phyloP scores from a whole-genome alignment of 75 land plant genomes.

The Larix kaempferi region DNA sequence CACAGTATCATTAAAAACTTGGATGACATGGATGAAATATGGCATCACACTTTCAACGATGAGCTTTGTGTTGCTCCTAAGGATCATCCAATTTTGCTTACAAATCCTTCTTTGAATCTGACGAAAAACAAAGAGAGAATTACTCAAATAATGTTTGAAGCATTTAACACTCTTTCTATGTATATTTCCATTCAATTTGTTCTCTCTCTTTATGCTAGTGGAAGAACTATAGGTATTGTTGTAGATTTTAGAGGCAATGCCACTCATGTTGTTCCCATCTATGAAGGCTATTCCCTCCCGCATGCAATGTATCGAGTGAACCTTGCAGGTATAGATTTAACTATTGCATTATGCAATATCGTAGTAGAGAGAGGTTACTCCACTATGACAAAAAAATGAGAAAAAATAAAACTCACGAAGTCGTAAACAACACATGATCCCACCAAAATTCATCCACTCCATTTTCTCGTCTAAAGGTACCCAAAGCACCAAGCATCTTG shows the following conservation, averaged over 20 bases:
- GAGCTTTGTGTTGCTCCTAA: slow-evolving; percentile 72
- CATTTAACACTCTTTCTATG: slow-evolving; percentile 70
- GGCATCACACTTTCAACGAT: slow-evolving; percentile 75
- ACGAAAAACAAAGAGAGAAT: slow-evolving; percentile 42
- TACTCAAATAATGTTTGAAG: no score
- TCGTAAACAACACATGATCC: no score
- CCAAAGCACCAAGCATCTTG: slow-evolving; percentile 14
- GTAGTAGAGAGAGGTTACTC: slow-evolving; percentile 52
- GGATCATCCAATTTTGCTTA: slow-evolving; percentile 64
- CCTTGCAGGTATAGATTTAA: slow-evolving; percentile 48
- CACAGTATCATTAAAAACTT: slow-evolving; percentile 53
- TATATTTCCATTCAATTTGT: slow-evolving; percentile 84
- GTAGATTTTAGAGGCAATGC: slow-evolving; percentile 51
- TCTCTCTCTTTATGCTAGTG: slow-evolving; percentile 75
- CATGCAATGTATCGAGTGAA: slow-evolving; percentile 52
- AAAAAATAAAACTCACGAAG: no score
- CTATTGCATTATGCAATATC: slow-evolving; percentile 41
- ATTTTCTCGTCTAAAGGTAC: slow-evolving; percentile 28
- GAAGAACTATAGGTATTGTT: slow-evolving; percentile 64
- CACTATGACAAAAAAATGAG: slow-evolving; percentile 51
- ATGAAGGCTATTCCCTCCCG: slow-evolving; percentile 46
- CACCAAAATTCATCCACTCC: slow-evolving; percentile 26
- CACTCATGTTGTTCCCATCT: slow-evolving; percentile 43
- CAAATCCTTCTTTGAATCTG: slow-evolving; percentile 71
- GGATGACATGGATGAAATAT: slow-evolving; percentile 99